Base-by-base conservation (phyloP, 345 rosid genomes). In the Mallotus nudiflorus region DNA sequence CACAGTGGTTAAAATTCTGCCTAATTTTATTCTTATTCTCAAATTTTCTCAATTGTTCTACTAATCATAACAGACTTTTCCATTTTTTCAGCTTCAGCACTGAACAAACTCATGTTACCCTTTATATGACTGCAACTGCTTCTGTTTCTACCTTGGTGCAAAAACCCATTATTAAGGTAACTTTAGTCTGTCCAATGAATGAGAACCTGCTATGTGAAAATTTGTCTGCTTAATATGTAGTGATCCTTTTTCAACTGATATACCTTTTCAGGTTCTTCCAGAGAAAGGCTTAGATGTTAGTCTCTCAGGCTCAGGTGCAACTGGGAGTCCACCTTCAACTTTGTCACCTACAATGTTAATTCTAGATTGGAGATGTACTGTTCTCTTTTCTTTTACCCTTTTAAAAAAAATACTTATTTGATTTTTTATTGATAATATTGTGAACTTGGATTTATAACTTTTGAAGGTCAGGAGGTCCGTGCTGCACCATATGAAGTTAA, bases 101-200 rank as follows among this genome's bases (percentile, higher is more conserved):
- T 5, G 97, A 92, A 65, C 99, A 95, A 71, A 74, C 87, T 76
- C 84, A 82, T 77, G 84, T 89, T 58, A 68, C 88, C 62, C 96
- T 95, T 67, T 89, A 95, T 73, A 85, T 95, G 88, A 92, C 97
- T 77, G 93, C 99, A 49, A 72, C 88, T 82, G 89, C 93, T 66
- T 88, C 96, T 57, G 80, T 77, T 71, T 90, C 97, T 57, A 68
- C 81, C 65, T 82, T 85, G 74, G 91, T 95, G 64, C 73, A 67
- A 67, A 89, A 85, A 65, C 97, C 99, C 60, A 59, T 77, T 31
- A 62, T 90, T 66, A 72, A 85, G 92, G 99, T 90, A 75, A 33
- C 50, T 44, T 22, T 28, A 64, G 15, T 64, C 54, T 39, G 51
- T 71, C 64, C 57, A 57, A 50, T 45, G 5, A 37, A 39, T 29